Conservation (phyloP, 169 alveolate species). For the Condylostoma magnum region DNA sequence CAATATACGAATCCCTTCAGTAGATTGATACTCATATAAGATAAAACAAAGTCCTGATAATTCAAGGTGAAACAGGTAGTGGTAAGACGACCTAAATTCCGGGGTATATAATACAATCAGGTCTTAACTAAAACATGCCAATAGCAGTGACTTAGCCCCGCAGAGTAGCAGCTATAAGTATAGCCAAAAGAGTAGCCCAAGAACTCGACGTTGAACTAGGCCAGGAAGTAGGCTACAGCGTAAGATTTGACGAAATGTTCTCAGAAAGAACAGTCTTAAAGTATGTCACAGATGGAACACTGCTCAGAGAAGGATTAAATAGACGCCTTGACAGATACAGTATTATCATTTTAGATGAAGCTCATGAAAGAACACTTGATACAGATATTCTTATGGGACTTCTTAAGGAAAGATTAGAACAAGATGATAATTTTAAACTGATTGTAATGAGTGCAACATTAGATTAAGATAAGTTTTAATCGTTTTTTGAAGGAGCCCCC, state of each 20-base stretch:
- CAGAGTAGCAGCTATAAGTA: slow-evolving; percentile 99
- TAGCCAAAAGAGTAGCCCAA: slow-evolving; percentile 98
- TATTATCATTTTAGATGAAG: slow-evolving; percentile 96
- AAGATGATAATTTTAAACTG: slow-evolving; percentile 88
- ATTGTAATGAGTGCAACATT: slow-evolving; percentile 98
- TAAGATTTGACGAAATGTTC: slow-evolving; percentile 96
- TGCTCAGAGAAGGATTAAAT: slow-evolving; percentile 97
- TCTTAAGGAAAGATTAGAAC: slow-evolving; percentile 88
- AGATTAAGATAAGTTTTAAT: slow-evolving; percentile 94
- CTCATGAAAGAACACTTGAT: slow-evolving; percentile 98
- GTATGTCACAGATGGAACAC: slow-evolving; percentile 98
- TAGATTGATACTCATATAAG: slow-evolving; percentile 87
- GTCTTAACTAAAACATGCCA: slow-evolving; percentile 62
- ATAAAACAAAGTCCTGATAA: slow-evolving; percentile 90
- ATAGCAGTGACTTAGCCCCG: slow-evolving; percentile 99
- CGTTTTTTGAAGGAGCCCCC: slow-evolving; percentile 94
- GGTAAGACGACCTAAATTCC: slow-evolving; percentile 99
- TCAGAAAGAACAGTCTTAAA: slow-evolving; percentile 87
- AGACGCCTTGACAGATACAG: slow-evolving; percentile 88
- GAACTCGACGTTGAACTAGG: slow-evolving; percentile 93
- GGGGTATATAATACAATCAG: slow-evolving; percentile 91
- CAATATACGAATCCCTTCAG: slow-evolving; percentile 92
- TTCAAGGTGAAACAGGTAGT: slow-evolving; percentile 99
- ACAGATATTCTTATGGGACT: slow-evolving; percentile 98
- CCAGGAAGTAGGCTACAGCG: slow-evolving; percentile 95